phyloP scores from a whole-genome alignment of 495 filamentous ascomycete species.

The Hyphodiscus hymeniophilus region DNA sequence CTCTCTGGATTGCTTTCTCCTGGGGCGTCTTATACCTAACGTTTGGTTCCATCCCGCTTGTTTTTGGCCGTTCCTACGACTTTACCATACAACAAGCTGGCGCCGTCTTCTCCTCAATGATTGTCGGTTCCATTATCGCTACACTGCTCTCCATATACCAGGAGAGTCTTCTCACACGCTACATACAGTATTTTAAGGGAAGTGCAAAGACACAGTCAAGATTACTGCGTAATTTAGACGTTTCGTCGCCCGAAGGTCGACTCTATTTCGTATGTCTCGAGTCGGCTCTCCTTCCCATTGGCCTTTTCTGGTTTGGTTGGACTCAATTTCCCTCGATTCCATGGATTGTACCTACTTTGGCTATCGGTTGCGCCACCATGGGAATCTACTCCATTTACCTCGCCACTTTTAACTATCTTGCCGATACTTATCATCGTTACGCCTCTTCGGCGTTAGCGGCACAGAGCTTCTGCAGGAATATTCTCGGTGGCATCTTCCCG shows the following conservation, averaged over 20 bases:
- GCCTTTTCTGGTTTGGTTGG: conserved; percentile 70
- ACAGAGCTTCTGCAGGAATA: conserved; percentile 77
- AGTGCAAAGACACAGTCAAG: conserved; percentile 13
- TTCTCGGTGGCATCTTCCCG: conserved; percentile 78
- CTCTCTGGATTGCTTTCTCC: conserved; percentile 79
- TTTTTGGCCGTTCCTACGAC: conserved; percentile 61
- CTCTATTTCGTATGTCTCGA: conserved; percentile 79
- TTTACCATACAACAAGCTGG: conserved; percentile 62
- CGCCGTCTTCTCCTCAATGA: conserved; percentile 68
- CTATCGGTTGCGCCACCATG: conserved; percentile 67
- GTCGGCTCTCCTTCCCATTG: conserved; percentile 54
- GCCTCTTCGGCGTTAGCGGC: conserved; percentile 83
- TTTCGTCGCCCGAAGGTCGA: conserved; percentile 61
- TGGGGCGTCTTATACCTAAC: conserved; percentile 89
- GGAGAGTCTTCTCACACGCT: conserved; percentile 30
- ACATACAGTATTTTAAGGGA: conserved; percentile 21
- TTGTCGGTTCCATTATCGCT: conserved; percentile 61
- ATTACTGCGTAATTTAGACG: conserved; percentile 26
- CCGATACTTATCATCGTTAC: conserved; percentile 82
- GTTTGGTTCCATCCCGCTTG: conserved; percentile 68
- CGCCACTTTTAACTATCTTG: conserved; percentile 88
- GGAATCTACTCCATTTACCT: conserved; percentile 87
- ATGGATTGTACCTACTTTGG: conserved; percentile 72
- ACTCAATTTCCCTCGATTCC: conserved; percentile 56
- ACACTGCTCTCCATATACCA: conserved; percentile 69